Evolutionary conservation across 129 eudicot species (phyloP).

Genomic region (sunflower (Helianthus annuus)): DNA sequence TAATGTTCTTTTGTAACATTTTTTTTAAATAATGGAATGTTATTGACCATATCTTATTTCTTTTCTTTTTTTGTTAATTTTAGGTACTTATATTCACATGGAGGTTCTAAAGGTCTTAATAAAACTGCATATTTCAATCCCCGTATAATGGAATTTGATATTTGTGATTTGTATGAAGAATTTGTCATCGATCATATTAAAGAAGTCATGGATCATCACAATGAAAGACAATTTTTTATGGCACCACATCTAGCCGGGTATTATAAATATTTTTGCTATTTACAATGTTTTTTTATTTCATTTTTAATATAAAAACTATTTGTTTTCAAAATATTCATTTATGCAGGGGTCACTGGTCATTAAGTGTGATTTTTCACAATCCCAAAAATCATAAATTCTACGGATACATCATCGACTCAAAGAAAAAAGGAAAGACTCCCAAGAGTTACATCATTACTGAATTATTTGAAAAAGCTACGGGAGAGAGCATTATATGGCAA

Average conservation of each 20-base stretch:
- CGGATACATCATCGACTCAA: neutral
- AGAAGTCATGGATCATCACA: neutral
- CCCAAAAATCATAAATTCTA: too few relatives aligned
- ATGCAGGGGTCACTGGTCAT: neutral
- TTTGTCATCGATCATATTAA: neutral
- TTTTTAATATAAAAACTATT: too few relatives aligned
- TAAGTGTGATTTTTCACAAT: too few relatives aligned
- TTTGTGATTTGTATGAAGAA: neutral
- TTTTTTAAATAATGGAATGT: neutral
- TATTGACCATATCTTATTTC: neutral
- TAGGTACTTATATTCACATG: neutral
- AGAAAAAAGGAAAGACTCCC: neutral
- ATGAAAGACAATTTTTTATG: neutral
- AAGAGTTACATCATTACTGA: neutral
- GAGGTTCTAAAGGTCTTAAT: neutral
- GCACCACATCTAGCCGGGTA: neutral
- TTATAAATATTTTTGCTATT: too few relatives aligned
- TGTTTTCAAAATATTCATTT: too few relatives aligned
- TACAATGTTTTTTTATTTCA: too few relatives aligned
- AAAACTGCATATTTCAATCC: neutral
- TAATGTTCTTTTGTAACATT: neutral
- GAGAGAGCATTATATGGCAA: neutral
- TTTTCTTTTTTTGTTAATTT: neutral
- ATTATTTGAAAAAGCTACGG: neutral
- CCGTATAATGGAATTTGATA: neutral